A percentile compares a stretch with the other conserved stretches of the same genome.
Conservation (phyloP, 306 rosid species). For the Fagus sylvatica region DNA sequence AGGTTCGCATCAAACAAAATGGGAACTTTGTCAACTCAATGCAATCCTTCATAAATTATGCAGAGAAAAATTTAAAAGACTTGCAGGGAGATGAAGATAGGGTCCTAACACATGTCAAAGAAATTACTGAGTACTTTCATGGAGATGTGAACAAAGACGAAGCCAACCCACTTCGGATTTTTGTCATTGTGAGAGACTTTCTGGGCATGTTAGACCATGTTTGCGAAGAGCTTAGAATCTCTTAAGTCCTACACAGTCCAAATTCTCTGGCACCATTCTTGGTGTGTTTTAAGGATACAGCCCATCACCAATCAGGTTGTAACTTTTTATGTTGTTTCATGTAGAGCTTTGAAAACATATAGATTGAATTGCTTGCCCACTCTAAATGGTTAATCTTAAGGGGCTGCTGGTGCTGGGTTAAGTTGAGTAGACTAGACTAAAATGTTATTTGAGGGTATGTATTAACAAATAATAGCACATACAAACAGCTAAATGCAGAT, state of each 20-base stretch:
- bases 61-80: conserved; percentile 51
- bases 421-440: neutral
- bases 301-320: neutral
- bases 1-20: no score
- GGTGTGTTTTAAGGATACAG: conserved; percentile 14
- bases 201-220: conserved; percentile 84
- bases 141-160: conserved; percentile 88
- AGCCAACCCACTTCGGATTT: conserved; percentile 68
- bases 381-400: neutral
- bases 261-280: conserved; percentile 74
- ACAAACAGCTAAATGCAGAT: no score
- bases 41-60: conserved; percentile 52
- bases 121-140: conserved; percentile 86
- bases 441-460: no score
- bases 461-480: no score
- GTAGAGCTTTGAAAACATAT: conserved; percentile 4
- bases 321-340: neutral
- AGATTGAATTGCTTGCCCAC: neutral
- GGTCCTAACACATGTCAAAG: conserved; percentile 65
- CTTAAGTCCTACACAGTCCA: conserved; percentile 44
- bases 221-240: conserved; percentile 80
- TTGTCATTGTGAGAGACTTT: conserved; percentile 94
- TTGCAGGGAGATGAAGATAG: conserved; percentile 67
- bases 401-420: neutral
- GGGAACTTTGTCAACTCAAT: conserved; percentile 43